Evolutionary conservation across 2,329 filamentous ascomycete species (phyloP), one percentile per base, ranked within the genome.

Genomic region (Bipolaris sorokiniana): DNA sequence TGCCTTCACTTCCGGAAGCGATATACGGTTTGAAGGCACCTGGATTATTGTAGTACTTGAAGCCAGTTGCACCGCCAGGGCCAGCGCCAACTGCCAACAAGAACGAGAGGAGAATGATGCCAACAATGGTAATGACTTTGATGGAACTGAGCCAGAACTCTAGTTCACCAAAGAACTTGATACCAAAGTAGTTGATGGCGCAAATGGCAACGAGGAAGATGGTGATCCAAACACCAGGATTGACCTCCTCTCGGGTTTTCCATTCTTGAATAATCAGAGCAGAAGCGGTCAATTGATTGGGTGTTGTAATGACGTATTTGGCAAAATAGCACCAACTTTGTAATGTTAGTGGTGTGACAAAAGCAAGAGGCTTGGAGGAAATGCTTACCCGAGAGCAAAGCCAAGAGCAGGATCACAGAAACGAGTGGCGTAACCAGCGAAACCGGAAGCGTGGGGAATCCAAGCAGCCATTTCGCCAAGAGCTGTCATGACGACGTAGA

Each of bases 401-500:
- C 91, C 91, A 23, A 95, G 84, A 58, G 90, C 89, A 51, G 90
- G 90, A 67, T 95, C 90, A 69, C 87, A 89, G 79, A 92, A 95
- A 46, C 91, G 84, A 58, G 87, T 84, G 22, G 91, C 90, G 71
- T 93, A 95, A 68, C 90, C 90, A 59, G 90, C 90, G 77, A 95
- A 96, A 65, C 91, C 91, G 72, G 89, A 86, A 52, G 86, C 85
- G 68, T 92, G 82, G 48, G 91, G 91, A 33, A 95, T 77, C 89
- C 90, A 95, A 50, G 90, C 85, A 7, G 90, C 90, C 90, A 95
- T 95, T 76, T 94, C 90, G 61, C 90, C 91, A 3, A 95, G 85
- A 54, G 86, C 88, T 56, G 87, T 88, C 90, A 95, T 92, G 65
- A 95, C 90, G 40, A 92, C 79, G 76, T 88, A 95, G 64, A 94